phyloP scores from a whole-genome alignment of 169 alveolate species.

The Plasmodium reichenowi region DNA sequence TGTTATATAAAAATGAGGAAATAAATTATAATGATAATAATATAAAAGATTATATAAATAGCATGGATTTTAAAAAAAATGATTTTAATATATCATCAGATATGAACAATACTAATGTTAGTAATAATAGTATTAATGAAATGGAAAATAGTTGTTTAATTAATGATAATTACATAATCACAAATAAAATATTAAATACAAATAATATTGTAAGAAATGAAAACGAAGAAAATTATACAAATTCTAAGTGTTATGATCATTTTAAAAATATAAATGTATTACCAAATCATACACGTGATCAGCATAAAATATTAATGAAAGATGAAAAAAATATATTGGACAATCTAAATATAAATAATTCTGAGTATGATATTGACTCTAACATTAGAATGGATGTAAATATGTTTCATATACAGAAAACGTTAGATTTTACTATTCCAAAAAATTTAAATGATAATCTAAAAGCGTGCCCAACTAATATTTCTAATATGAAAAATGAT shows the following conservation, averaged over 20 bases:
- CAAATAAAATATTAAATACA: slow-evolving; percentile 7
- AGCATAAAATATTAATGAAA: background rate
- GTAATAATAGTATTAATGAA: background rate
- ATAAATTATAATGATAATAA: too few relatives aligned
- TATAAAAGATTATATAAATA: too few relatives aligned
- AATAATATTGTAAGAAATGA: slow-evolving; percentile 24
- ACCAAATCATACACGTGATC: slow-evolving; percentile 1
- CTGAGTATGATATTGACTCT: slow-evolving; percentile 4
- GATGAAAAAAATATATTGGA: background rate
- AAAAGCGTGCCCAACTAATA: background rate
- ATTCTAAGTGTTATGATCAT: slow-evolving; percentile 15
- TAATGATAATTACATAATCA: slow-evolving; percentile 21
- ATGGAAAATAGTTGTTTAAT: slow-evolving; percentile 4
- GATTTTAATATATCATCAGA: too few relatives aligned
- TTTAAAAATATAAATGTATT: slow-evolving; percentile 10
- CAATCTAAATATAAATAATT: background rate
- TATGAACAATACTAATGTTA: background rate
- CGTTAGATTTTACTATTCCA: slow-evolving; percentile 3
- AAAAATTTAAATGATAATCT: too few relatives aligned
- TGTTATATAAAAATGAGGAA: too few relatives aligned
- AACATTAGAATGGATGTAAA: background rate
- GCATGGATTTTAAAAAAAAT: too few relatives aligned
- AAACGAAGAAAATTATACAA: slow-evolving; percentile 3
- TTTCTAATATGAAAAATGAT: slow-evolving; percentile 2
- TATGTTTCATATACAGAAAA: slow-evolving; percentile 8